Evolutionary conservation across 345 rosid species (phyloP), one percentile per base, ranked within the genome.

Genomic region (Aegle marmelos): DNA sequence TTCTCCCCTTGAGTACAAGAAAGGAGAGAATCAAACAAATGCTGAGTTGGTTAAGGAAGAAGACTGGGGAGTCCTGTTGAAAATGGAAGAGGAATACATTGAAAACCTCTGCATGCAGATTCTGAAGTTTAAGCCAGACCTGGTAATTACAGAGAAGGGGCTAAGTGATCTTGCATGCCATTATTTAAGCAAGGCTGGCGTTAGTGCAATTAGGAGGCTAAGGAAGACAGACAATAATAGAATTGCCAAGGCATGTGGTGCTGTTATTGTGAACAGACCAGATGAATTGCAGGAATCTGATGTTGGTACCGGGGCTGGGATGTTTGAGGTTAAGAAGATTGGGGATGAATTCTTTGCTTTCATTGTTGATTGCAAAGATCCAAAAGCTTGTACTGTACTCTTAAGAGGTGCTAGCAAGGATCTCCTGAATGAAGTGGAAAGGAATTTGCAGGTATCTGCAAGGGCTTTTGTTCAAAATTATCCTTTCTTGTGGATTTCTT

Each of bases 361-460:
- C 70, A 82, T 95, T 81, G 91, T 92, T 78, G 95, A 95, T 79
- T 95, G 99, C 89, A 88, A 91, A 84, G 97, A 95, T 62, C 99
- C 99, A 6, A 93, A 93, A 78, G 97, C 99, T 34, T 95, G 99
- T 77, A 91, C 99, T 1, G 90, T 95, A 39, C 98, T 95, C 72
- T 70, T 93, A 77, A 92, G 99, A 74, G 99, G 99, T 68, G 94
- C 99, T n/a, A 95, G 98, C 79, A 95, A 95, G 92, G 99, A 95
- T 88, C 96, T 95, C 31, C 85, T 95, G 73, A 91, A 95, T 67
- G 99, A 93, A 91, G 98, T 95, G 63, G 97, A 95, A 87, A 90
- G 99, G 81, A 95, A 95, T 82, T 86, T 95, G 84, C 99, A 95
- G 97, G 99, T 92, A 79, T 48, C 61, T 78, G 67, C 19, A 48